Evolutionary conservation across 78 protist genomes (phyloP), one percentile per base, ranked within the genome.

Genomic region (Diacronema lutheri): DNA sequence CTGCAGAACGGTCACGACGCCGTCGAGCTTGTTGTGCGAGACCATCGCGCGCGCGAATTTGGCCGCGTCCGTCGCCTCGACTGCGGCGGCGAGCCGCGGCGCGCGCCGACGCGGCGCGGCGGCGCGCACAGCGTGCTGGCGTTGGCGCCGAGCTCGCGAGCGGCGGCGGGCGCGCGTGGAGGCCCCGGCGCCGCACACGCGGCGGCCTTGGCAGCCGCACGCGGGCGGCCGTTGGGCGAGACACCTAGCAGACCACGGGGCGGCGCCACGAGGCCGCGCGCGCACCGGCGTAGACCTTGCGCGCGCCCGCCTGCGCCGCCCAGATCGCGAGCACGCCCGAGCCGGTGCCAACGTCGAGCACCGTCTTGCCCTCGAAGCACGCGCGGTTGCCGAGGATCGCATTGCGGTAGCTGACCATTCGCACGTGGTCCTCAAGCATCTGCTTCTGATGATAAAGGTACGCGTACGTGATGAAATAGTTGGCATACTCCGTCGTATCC

Each of bases 281-380:
- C 62, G 62, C 62, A 14, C 62, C 79, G 3, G 79, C 79, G 11
- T 41, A 71, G 5, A 71, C 79, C 0, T 3, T 21, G 29, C 38
- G 9, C 23, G 79, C 79, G 79, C 79, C 79, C 5, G 79, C 79
- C 79, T 26, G 41, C 16, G 79, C 79, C 9, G 60, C n/a, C 79
- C 60, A 38, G 38, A 71, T 41, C n/a, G 60, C 58, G 35, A 71
- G 79, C 9, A 71, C 58, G 25, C 79, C 79, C 37, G 79, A 41
- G 79, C 79, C 79, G 29, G 79, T 26, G 16, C 79, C 79, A 23
- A 71, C 79, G 58, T 71, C 79, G 60, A 71, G 79, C n/a, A 71
- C 79, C 33, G 21, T 33, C 79, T 71, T 71, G 57, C 58, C 79
- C 50, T 68, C 56, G 76, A 68, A 74, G 81, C 57, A 50, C 38